Evolutionary conservation across 257 asterid species (phyloP), one percentile per base, ranked within the genome.

Genomic region (Solanum piurae): DNA sequence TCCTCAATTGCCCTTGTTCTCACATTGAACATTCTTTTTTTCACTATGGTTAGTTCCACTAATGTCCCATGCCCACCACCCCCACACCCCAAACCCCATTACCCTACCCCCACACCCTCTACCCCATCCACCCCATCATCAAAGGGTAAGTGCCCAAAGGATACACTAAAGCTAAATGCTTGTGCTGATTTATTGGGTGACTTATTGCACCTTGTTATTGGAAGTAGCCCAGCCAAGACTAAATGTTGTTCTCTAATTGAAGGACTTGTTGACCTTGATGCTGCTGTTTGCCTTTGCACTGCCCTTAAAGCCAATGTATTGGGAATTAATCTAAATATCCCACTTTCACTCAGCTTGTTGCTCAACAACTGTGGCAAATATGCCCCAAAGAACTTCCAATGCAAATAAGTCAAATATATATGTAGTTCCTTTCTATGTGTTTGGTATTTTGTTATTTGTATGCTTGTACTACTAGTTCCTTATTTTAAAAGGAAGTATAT

Each of bases 221-320:
- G 89, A 23, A 25, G 66, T 25, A 89, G 46, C 21, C 79, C 89
- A 36, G 69, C 69, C 6, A 31, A 86, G 66, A 69, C 73, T 83
- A 10, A 76, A 21, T 88, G 90, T 31, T 90, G 90, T 72, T 49
- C 69, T 20, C 4, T 90, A 49, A 49, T 90, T 8, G 21, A 44
- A n/a, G 87, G 86, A 46, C 74, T 90, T 4, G 86, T 23, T 25
- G 90, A 88, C 3, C 80, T 88, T 38, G 90, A 88, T 9, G 92
- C 92, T 1, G 92, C 90, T 2, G 44, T 62, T 52, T 90, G 90
- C 68, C 92, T 90, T 83, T 90, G 92, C 90, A 88, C 92, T 29
- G 92, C 85, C 11, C 33, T 88, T 5, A 86, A 85, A 14, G 92
- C 90, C 20, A 82, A 90, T 20, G 11, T 86, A 3, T 66, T 83